Conservation (phyloP, 768 basidiomycete genomes). For the Calocera cornea region DNA sequence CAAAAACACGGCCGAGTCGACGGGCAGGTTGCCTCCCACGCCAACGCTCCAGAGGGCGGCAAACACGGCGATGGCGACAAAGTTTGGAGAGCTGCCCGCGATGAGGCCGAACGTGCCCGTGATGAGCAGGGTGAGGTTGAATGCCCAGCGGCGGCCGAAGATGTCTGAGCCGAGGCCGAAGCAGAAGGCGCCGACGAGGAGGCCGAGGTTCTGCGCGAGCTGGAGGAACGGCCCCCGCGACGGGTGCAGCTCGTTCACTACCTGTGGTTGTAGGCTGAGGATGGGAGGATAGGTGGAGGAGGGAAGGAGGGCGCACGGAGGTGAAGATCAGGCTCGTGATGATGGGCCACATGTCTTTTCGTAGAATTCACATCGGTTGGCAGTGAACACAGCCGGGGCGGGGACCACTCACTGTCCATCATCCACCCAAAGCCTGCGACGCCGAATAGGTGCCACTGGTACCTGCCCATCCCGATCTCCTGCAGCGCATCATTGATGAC, state of each 20-base stretch:
- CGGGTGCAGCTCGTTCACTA: slow-evolving; percentile 46
- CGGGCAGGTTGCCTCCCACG: slow-evolving; percentile 60
- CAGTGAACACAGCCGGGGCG: not conserved
- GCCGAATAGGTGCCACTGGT: slow-evolving; percentile 51
- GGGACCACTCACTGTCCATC: slow-evolving; percentile 35
- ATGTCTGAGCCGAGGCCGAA: slow-evolving; percentile 45
- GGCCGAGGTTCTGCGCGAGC: slow-evolving; percentile 56
- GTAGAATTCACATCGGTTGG: slow-evolving; percentile 22
- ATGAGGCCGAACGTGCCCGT: slow-evolving; percentile 51
- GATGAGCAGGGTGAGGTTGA: slow-evolving; percentile 58
- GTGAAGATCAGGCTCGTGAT: slow-evolving; percentile 16
- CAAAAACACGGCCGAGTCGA: slow-evolving; percentile 63
- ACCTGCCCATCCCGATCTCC: slow-evolving; percentile 58
- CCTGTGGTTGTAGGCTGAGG: slow-evolving; percentile 48
- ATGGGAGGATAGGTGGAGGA: slow-evolving; percentile 33
- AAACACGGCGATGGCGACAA: slow-evolving; percentile 37
- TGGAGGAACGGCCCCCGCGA: slow-evolving; percentile 49
- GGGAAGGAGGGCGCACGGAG: not conserved
- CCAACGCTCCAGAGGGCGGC: slow-evolving; percentile 50
- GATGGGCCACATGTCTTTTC: slow-evolving; percentile 61
- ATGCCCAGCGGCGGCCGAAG: slow-evolving; percentile 37
- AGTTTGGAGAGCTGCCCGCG: slow-evolving; percentile 47
- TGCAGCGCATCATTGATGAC: slow-evolving; percentile 48
- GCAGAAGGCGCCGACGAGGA: slow-evolving; percentile 48
- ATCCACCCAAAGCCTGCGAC: slow-evolving; percentile 68